phyloP scores from a whole-genome alignment of 768 basidiomycete genomes.

The Roridomyces roridus region DNA sequence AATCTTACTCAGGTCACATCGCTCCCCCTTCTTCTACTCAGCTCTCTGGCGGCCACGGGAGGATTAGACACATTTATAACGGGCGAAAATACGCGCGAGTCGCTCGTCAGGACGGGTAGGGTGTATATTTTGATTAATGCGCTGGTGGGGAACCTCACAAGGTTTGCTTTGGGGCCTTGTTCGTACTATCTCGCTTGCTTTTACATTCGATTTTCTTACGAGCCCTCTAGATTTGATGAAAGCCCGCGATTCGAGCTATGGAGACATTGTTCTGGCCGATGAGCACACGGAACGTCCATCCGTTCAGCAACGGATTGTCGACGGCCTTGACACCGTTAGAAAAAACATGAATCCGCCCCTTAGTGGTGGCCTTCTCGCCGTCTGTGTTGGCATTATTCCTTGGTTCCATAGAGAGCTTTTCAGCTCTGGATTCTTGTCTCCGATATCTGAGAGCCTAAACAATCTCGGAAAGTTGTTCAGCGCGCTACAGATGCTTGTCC shows the following conservation, averaged over 20 bases:
- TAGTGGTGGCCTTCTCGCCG: conserved; percentile 16
- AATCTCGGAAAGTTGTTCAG: conserved; percentile 25
- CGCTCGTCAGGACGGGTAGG: conserved; percentile 4
- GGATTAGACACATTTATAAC: conserved; percentile 17
- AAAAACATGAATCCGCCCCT: conserved; percentile 18
- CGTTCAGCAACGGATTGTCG: background rate
- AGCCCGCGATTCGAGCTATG: conserved; percentile 1
- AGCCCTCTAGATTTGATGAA: conserved; percentile 23
- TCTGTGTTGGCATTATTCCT: conserved; percentile 19
- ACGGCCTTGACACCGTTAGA: background rate
- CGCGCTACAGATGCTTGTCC: conserved; percentile 24
- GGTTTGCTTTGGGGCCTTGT: conserved; percentile 24
- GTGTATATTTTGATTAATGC: conserved; percentile 26
- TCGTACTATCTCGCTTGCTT: background rate
- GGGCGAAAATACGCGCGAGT: conserved; percentile 6
- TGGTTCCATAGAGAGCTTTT: conserved; percentile 24
- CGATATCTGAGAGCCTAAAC: conserved; percentile 22
- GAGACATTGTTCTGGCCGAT: conserved; percentile 7
- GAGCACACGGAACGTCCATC: background rate
- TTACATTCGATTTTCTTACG: no score
- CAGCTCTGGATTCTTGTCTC: conserved; percentile 21
- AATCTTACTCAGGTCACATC: conserved; percentile 19
- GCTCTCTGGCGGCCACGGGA: conserved; percentile 19
- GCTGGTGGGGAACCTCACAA: conserved; percentile 22
- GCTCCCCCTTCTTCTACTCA: conserved; percentile 22